phyloP scores from a whole-genome alignment of 2,329 filamentous ascomycete species.

The Pestalotiopsis sp. region DNA sequence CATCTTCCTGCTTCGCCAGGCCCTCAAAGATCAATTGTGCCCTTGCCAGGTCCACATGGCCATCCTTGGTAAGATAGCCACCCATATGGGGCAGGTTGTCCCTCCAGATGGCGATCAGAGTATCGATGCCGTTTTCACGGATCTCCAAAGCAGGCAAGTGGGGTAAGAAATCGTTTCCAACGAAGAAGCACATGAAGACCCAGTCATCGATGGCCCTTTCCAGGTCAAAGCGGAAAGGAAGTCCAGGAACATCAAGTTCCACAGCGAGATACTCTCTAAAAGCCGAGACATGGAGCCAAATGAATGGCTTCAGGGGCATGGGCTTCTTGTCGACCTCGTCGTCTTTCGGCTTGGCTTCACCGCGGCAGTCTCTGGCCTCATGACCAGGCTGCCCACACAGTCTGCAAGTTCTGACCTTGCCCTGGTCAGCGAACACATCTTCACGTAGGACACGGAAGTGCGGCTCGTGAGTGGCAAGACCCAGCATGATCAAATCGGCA shows the following conservation, averaged over 20 bases:
- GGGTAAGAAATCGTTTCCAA: conserved; percentile 96
- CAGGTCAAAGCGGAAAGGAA: conserved; percentile 88
- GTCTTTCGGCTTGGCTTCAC: conserved; percentile 75
- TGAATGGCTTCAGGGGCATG: conserved; percentile 82
- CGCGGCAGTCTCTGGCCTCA: conserved; percentile 82
- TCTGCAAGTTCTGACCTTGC: conserved; percentile 79
- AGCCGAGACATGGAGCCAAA: conserved; percentile 94
- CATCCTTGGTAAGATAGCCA: conserved; percentile 94
- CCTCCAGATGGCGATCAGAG: conserved; percentile 94
- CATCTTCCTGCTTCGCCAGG: conserved; percentile 89
- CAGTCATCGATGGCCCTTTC: conserved; percentile 95
- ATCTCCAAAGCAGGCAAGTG: conserved; percentile 98
- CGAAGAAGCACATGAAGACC: conserved; percentile 99
- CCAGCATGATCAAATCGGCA: conserved; percentile 98
- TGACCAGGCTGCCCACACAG: conserved; percentile 93
- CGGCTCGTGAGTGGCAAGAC: conserved; percentile 94
- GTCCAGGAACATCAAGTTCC: conserved; percentile 80
- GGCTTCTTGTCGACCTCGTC: conserved; percentile 82
- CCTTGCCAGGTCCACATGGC: conserved; percentile 82
- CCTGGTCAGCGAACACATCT: conserved; percentile 92
- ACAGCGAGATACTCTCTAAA: conserved; percentile 90
- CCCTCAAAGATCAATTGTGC: conserved; percentile 88
- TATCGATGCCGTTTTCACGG: conserved; percentile 95
- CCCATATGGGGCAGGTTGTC: conserved; percentile 91
- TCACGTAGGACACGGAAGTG: conserved; percentile 95